Evolutionary conservation across 179 eudicot genomes (phyloP).

Genomic region (Spergularia azorica): DNA sequence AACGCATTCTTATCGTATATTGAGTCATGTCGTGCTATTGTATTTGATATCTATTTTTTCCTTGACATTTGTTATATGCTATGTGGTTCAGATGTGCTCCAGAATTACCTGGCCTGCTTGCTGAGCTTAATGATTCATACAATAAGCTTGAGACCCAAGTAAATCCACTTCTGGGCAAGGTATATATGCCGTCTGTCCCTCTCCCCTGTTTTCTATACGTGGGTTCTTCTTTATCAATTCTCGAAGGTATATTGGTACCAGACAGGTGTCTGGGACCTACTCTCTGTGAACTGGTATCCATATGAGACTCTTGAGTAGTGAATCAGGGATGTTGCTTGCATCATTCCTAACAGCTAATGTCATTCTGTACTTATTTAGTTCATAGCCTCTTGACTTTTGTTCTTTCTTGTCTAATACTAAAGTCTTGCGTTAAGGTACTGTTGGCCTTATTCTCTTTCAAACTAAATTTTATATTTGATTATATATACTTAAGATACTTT

Average conservation of each 20-base stretch:
- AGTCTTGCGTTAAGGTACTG: not conserved
- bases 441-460: not conserved
- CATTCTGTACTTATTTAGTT: not conserved
- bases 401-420: not conserved
- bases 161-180: slow-evolving; percentile 77
- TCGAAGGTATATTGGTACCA: not conserved
- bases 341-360: not conserved
- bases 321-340: slow-evolving; percentile 3
- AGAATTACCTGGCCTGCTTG: slow-evolving; percentile 77
- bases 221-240: not conserved
- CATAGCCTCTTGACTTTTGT: not conserved
- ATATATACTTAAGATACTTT: slow-evolving; percentile 9
- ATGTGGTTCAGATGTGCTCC: slow-evolving; percentile 78
- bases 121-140: slow-evolving; percentile 71
- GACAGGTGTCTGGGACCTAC: not conserved
- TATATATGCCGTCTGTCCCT: slow-evolving; percentile 21
- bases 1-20: not conserved
- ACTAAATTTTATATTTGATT: not conserved
- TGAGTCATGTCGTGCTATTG: not conserved
- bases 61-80: slow-evolving; percentile 2
- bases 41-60: not conserved
- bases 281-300: slow-evolving; percentile 3
- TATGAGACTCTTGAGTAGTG: not conserved
- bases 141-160: slow-evolving; percentile 76
- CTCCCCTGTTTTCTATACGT: not conserved